These are phyloP conservation scores for Seiridium unicorne DNA, from an alignment of 2,329 filamentous ascomycete genomes.

Conservation along the genomic window DNA sequence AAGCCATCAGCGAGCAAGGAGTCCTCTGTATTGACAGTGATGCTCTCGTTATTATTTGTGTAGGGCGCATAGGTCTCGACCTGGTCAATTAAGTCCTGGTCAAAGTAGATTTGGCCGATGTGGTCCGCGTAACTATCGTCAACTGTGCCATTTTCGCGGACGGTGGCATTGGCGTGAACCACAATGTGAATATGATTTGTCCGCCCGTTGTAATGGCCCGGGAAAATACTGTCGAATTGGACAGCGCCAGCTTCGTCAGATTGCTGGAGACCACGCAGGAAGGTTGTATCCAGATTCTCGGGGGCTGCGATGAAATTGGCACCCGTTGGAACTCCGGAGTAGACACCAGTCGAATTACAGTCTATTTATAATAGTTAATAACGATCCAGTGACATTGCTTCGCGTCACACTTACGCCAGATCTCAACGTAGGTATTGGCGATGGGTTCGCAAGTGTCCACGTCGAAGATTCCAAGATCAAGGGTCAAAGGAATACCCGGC, in stretches of 20 bases:
- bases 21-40: not conserved
- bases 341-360: conserved; percentile 44
- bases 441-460: conserved; percentile 51
- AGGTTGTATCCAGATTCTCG: conserved; percentile 41
- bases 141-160: conserved; percentile 43
- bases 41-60: not conserved
- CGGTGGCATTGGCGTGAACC: conserved; percentile 37
- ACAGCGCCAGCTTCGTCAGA: conserved; percentile 39
- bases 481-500: conserved; percentile 43
- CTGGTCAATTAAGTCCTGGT: conserved; percentile 52
- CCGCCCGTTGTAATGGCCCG: conserved; percentile 42
- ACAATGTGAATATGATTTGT: conserved; percentile 49
- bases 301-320: conserved; percentile 27
- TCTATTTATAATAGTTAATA: not conserved
- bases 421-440: conserved; percentile 44
- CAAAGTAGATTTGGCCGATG: conserved; percentile 66
- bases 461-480: conserved; percentile 54
- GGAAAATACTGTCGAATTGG: conserved; percentile 40
- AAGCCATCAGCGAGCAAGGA: not conserved
- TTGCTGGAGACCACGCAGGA: conserved; percentile 37
- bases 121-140: conserved; percentile 42
- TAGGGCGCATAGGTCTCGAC: conserved; percentile 1
- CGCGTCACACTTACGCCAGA: conserved; percentile 35
- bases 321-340: conserved; percentile 32
- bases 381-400: too few species aligned